These are phyloP conservation scores for Penicillium sp. DNA, from an alignment of 2,329 filamentous ascomycete genomes.

Conservation along the genomic window DNA sequence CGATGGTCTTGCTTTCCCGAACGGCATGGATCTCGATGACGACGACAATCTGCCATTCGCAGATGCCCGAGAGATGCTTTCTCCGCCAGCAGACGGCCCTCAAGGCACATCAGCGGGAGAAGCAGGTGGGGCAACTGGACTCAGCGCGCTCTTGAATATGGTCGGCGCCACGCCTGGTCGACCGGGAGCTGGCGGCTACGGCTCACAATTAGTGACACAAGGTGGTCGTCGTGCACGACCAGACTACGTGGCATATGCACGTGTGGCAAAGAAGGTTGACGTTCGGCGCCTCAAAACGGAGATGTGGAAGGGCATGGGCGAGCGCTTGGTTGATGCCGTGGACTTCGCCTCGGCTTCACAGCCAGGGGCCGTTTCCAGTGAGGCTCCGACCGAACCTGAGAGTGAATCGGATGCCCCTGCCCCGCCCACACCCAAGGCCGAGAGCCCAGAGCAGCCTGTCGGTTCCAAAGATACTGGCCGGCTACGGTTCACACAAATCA, in stretches of 20 bases:
- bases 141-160: slow-evolving; percentile 41
- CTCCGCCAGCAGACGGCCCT: slow-evolving; percentile 38
- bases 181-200: slow-evolving; percentile 52
- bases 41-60: slow-evolving; percentile 49
- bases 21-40: slow-evolving; percentile 47
- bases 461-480: slow-evolving; percentile 48
- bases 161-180: slow-evolving; percentile 41
- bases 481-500: slow-evolving; percentile 85
- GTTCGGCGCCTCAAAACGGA: slow-evolving; percentile 63
- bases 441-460: slow-evolving; percentile 25
- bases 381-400: slow-evolving; percentile 19
- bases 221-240: slow-evolving; percentile 57
- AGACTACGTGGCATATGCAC: slow-evolving; percentile 65
- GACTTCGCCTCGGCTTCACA: slow-evolving; percentile 33
- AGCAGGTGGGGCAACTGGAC: slow-evolving; percentile 35
- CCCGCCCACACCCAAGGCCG: slow-evolving; percentile 37
- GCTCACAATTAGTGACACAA: slow-evolving; percentile 62
- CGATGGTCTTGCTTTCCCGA: slow-evolving; percentile 48
- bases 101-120: slow-evolving; percentile 35
- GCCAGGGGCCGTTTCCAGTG: slow-evolving; percentile 24
- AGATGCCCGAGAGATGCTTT: slow-evolving; percentile 50
- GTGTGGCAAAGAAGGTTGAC: slow-evolving; percentile 66
- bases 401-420: slow-evolving; percentile 29
- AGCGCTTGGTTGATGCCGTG: slow-evolving; percentile 38
- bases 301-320: slow-evolving; percentile 63